phyloP scores from a whole-genome alignment of 2,329 filamentous ascomycete genomes.

The Apiospora pterosperma region DNA sequence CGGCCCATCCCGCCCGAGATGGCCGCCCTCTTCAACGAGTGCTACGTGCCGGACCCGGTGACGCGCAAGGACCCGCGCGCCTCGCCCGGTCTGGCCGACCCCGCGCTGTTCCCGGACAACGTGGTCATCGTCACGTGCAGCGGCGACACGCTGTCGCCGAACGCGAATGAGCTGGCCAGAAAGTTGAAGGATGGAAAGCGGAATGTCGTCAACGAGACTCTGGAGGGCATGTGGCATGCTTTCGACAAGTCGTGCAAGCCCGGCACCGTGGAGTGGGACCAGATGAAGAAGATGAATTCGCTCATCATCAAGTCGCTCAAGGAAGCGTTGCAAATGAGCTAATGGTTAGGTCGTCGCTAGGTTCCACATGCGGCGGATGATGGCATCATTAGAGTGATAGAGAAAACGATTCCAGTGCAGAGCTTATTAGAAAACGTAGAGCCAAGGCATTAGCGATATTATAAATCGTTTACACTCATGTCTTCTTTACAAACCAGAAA shows the following conservation, averaged over 20 bases:
- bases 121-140: conserved; percentile 12
- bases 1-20: conserved; percentile 7
- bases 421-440: no score
- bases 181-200: neutral
- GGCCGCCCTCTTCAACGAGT: conserved; percentile 11
- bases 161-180: conserved; percentile 8
- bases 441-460: no score
- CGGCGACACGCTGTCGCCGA: conserved; percentile 12
- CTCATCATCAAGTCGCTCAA: neutral
- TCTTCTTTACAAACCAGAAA: neutral
- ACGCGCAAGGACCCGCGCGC: conserved; percentile 11
- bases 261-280: conserved; percentile 5
- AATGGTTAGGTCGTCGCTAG: neutral
- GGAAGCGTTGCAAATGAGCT: neutral
- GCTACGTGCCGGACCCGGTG: conserved; percentile 12
- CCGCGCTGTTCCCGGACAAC: conserved; percentile 10
- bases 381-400: neutral
- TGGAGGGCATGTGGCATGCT: conserved; percentile 9
- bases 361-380: neutral
- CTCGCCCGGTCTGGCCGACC: conserved; percentile 12
- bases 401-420: no score
- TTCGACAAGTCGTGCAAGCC: conserved; percentile 11
- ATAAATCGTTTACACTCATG: neutral
- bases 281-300: conserved; percentile 7
- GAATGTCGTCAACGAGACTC: conserved; percentile 6